A percentile compares a stretch with the other conserved stretches of the same genome.
Evolutionary conservation across 2,329 filamentous ascomycete species (phyloP).

Genomic region (Chaetomium sp.): DNA sequence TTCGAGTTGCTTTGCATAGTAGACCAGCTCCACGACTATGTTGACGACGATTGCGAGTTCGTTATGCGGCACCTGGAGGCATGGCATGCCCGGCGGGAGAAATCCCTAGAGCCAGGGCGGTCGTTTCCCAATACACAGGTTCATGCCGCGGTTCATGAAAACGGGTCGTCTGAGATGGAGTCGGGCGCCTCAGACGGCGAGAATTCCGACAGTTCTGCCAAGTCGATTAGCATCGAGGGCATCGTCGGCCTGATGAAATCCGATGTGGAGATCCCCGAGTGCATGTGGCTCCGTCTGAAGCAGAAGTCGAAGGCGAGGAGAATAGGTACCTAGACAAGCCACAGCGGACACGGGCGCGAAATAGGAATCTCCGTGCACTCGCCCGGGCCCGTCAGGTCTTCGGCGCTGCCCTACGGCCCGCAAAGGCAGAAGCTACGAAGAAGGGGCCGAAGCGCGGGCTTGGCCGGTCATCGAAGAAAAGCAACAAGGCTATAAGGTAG

Average conservation of each 20-base stretch:
- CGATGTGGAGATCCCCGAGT: background rate
- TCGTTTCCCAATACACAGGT: background rate
- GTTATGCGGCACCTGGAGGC: constrained; percentile 15
- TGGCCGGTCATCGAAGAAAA: background rate
- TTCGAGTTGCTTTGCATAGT: constrained; percentile 13
- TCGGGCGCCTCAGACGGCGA: background rate
- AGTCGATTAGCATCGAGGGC: background rate
- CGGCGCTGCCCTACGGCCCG: background rate
- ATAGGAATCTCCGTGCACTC: background rate
- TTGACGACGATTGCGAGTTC: background rate
- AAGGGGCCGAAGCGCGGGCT: background rate
- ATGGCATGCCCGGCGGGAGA: constrained; percentile 13
- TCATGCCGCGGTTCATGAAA: background rate
- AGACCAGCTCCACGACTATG: constrained; percentile 17
- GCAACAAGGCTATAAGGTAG: background rate
- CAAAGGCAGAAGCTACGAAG: background rate
- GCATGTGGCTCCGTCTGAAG: constrained; percentile 9
- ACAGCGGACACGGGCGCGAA: background rate
- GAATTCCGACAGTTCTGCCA: background rate
- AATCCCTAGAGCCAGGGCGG: background rate
- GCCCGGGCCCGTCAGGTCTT: background rate
- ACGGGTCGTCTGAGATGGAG: no score
- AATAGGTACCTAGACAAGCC: background rate
- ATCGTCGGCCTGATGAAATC: background rate
- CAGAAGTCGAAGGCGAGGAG: background rate